Conservation (phyloP, 2,329 filamentous ascomycete genomes). For the Diaporthe longicolla region DNA sequence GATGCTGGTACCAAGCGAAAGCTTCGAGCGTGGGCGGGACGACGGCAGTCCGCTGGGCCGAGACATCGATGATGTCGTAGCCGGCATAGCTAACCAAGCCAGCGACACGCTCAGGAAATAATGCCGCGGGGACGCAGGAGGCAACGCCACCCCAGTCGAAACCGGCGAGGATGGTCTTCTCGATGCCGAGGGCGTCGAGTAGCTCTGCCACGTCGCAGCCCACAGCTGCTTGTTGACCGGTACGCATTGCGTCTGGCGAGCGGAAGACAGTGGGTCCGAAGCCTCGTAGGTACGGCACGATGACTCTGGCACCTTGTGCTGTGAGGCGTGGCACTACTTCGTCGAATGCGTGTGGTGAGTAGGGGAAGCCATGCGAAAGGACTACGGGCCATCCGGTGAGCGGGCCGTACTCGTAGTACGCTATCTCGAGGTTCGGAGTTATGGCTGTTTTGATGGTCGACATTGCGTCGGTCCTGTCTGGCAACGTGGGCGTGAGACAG, state of each 20-base stretch:
- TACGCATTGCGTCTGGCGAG: background rate
- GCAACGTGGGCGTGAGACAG: too few relatives aligned
- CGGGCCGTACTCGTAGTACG: slow-evolving; percentile 12
- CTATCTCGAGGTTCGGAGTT: slow-evolving; percentile 4
- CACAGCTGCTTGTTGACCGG: slow-evolving; percentile 1
- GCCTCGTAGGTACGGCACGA: slow-evolving; percentile 11
- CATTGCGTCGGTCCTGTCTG: background rate
- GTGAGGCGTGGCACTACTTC: slow-evolving; percentile 14
- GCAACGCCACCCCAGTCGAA: slow-evolving; percentile 11
- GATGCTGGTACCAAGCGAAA: slow-evolving; percentile 15
- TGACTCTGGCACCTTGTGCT: background rate
- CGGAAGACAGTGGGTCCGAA: background rate
- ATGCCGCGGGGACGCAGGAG: background rate
- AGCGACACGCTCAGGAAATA: background rate
- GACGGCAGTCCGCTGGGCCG: background rate
- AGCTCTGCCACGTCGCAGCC: slow-evolving; percentile 3
- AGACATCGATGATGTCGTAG: slow-evolving; percentile 11
- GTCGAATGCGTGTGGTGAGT: slow-evolving; percentile 3
- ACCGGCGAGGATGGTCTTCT: background rate
- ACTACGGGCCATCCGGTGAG: slow-evolving; percentile 15
- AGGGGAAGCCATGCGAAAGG: slow-evolving; percentile 3
- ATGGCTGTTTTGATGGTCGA: background rate
- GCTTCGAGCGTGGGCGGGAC: slow-evolving; percentile 4
- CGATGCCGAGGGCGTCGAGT: background rate
- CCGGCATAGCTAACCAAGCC: slow-evolving; percentile 15